Conservation (phyloP, 306 rosid genomes). For the Lathyrus oleraceus region DNA sequence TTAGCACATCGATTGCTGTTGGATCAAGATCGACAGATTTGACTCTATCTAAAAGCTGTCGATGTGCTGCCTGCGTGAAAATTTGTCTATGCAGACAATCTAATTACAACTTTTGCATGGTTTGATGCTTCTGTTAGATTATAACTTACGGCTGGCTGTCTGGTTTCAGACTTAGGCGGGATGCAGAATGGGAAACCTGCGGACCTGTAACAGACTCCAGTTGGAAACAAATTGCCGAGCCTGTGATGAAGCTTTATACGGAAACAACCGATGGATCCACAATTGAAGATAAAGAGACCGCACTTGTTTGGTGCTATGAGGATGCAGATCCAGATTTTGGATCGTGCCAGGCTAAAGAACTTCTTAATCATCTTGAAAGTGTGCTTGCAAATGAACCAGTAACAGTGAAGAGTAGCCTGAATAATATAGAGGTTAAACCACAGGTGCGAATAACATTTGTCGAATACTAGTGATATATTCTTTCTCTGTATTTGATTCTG, state of each 20-base stretch:
- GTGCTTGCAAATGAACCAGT: constrained; percentile 93
- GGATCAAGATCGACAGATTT: background rate
- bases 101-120: constrained; percentile 1
- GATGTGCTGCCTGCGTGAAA: background rate
- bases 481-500: constrained; percentile 13
- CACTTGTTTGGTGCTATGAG: constrained; percentile 83
- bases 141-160: background rate
- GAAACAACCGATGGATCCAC: constrained; percentile 91
- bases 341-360: constrained; percentile 91
- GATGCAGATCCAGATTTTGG: constrained; percentile 88
- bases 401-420: constrained; percentile 77
- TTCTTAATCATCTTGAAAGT: constrained; percentile 85
- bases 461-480: constrained; percentile 20
- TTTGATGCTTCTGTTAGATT: constrained; percentile 16
- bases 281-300: constrained; percentile 81
- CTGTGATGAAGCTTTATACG: constrained; percentile 79
- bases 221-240: constrained; percentile 88
- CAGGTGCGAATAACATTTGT: constrained; percentile 58
- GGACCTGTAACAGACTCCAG: constrained; percentile 55
- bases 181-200: constrained; percentile 72
- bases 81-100: background rate
- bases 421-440: constrained; percentile 86
- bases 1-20: background rate
- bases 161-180: constrained; percentile 40
- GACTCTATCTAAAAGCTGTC: background rate